Evolutionary conservation across 129 eudicot genomes (phyloP), one percentile per base, ranked within the genome.

Genomic region (Deinandra increscens): DNA sequence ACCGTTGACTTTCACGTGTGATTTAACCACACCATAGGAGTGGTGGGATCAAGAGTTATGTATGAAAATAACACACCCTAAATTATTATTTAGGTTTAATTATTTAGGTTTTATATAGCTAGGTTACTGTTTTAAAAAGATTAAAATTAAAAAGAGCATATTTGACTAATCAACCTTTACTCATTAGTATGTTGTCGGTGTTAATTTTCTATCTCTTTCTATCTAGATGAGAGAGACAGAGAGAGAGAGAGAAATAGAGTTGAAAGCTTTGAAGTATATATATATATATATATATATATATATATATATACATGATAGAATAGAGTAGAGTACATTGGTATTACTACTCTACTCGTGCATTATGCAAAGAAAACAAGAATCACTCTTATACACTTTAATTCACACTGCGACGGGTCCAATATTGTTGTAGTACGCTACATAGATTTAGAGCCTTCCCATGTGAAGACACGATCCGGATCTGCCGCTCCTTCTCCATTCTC

Each of bases 381-480:
- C 61, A 59, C 44, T 44, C 56, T 37, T 59, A 58, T 51, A 66
- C 55, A 41, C 22, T 26, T 26, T 26, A 26, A 62, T 55, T 3
- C 67, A 64, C 66, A 15, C 33, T 39, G 65, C 23, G 26, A 75
- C 68, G 74, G 73, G 79, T 75, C 79, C 74, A 75, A 67, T 55
- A 66, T 66, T 34, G 67, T 66, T 56, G 68, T 67, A 75, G 61
- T 60, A 55, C 61, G 11, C 64, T 69, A 69, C 71, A 69, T 77
- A 51, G 65, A 77, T 61, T 69, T 77, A 62, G 81, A 77, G 59
- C 56, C 33, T 69, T 77, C 41, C 61, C 76, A 69, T 77, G 76
- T 77, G 81, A 75, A 77, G 81, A 77, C 81, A 77, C 71, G 75
- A 77, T 77, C 81, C 81, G 81, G 81, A 70, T 77, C 81, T 77